Conservation (phyloP, 2,329 filamentous ascomycete species). For the Sporothrix dimorphospora region DNA sequence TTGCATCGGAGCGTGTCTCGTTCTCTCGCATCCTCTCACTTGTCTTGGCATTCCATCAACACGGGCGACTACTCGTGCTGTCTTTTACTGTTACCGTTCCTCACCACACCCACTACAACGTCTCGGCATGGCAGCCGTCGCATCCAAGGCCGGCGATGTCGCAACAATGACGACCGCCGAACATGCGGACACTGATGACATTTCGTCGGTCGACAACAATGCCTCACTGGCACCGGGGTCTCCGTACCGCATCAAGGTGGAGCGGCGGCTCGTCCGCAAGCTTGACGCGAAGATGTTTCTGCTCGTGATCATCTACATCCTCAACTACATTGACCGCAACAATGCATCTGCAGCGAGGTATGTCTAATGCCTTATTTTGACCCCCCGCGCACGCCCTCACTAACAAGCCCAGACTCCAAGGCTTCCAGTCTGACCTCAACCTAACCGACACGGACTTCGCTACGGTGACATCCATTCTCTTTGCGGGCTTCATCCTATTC, state of each 20-base stretch:
- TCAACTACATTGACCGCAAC: constrained; percentile 21
- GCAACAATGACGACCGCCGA: neutral
- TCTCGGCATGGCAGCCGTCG: neutral
- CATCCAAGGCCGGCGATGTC: constrained; percentile 4
- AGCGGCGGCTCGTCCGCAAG: constrained; percentile 9
- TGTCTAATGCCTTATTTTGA: neutral
- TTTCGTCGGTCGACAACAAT: neutral
- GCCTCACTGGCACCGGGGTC: neutral
- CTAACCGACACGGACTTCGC: constrained; percentile 15
- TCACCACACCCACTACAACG: neutral
- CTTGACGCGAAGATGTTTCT: constrained; percentile 18
- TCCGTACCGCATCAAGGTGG: neutral
- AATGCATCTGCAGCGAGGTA: constrained; percentile 17
- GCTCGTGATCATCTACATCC: constrained; percentile 21
- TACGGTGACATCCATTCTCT: neutral
- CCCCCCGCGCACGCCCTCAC: too few species aligned
- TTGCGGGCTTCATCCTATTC: constrained; percentile 16
- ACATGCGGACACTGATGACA: neutral
- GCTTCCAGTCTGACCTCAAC: constrained; percentile 19
- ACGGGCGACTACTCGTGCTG: neutral
- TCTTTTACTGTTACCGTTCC: neutral
- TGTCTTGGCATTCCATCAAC: neutral
- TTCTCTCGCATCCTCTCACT: neutral
- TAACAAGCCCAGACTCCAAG: neutral
- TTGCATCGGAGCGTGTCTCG: neutral